phyloP scores from a whole-genome alignment of 495 filamentous ascomycete genomes.

The Tuber brumale region DNA sequence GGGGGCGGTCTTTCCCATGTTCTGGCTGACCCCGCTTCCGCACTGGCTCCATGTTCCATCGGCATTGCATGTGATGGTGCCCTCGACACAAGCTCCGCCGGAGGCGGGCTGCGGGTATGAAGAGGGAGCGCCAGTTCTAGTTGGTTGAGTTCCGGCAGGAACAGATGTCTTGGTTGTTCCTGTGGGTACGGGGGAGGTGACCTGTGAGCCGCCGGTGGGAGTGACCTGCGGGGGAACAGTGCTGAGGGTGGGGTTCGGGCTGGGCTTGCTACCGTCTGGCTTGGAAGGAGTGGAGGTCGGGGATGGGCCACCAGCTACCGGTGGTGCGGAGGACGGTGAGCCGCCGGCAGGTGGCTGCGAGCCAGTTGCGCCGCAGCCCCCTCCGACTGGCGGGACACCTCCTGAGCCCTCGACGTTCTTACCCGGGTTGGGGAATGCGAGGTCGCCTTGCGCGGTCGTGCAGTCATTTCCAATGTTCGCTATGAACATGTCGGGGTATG shows the following conservation, averaged over 20 bases:
- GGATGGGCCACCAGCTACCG: neutral
- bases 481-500: conserved; percentile 1
- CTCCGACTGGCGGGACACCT: conserved; percentile 27
- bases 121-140: neutral
- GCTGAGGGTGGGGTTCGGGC: neutral
- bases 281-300: neutral
- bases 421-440: conserved; percentile 37
- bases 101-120: neutral
- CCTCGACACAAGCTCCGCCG: conserved; percentile 25
- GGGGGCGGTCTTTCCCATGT: conserved; percentile 24
- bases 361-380: neutral
- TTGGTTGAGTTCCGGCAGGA: neutral
- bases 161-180: neutral
- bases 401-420: conserved; percentile 24
- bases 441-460: neutral
- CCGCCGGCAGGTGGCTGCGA: neutral
- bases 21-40: conserved; percentile 11
- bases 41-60: conserved; percentile 28
- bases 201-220: neutral
- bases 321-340: neutral
- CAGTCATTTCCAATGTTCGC: conserved; percentile 11
- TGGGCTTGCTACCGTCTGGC: neutral
- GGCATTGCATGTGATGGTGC: conserved; percentile 24
- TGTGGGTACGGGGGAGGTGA: neutral
- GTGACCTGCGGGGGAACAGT: neutral